Evolutionary conservation across 2,329 filamentous ascomycete species (phyloP), one percentile per base, ranked within the genome.

Genomic region (Talaromyces piceae): DNA sequence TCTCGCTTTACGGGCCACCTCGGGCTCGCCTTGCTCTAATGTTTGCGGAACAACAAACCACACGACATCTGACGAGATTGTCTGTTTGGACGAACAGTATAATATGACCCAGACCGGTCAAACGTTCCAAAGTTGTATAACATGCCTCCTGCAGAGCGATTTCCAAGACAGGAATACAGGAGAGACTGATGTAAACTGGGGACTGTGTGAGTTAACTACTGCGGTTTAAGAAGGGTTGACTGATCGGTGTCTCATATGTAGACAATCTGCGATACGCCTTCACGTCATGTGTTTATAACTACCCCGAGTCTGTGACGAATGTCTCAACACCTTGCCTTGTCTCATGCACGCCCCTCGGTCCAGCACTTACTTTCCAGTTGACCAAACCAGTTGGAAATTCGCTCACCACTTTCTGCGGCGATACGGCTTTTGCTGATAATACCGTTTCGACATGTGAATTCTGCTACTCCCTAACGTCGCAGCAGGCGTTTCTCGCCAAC

Each of bases 231-330:
- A 12, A 28, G 22, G 11, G 4, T 5, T 18, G 22, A 41, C 27
- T 50, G 48, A 47, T 55, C 58, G 47, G 57, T 59, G 31, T 30
- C 45, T 9, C 39, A 37, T 16, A 13, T 0, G 11, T 56, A 75
- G 73, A 72, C 59, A 74, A 74, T 48, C 64, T 75, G 45, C 72
- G 73, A 37, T 75, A 65, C 54, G 65, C 71, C 1, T 66, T 74
- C 33, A 67, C 70, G 4, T 65, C 61, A 41, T 75, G 73, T 54
- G 66, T 75, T 30, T 75, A 68, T 57, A 70, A 66, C 26, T 69
- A 58, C 25, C 73, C 73, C 6, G 56, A 58, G n/a, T 54, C 49
- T 22, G 59, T 61, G 52, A 63, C 55, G 55, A 70, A 64, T 58
- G 62, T 71, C 13, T 73, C 71, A 6, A 72, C 69, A 8, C 71